A percentile compares a stretch with the other conserved stretches of the same genome.
Evolutionary conservation across 1,284 basidiomycete species (phyloP).

Genomic region (Stygiomarasmius scandens): DNA sequence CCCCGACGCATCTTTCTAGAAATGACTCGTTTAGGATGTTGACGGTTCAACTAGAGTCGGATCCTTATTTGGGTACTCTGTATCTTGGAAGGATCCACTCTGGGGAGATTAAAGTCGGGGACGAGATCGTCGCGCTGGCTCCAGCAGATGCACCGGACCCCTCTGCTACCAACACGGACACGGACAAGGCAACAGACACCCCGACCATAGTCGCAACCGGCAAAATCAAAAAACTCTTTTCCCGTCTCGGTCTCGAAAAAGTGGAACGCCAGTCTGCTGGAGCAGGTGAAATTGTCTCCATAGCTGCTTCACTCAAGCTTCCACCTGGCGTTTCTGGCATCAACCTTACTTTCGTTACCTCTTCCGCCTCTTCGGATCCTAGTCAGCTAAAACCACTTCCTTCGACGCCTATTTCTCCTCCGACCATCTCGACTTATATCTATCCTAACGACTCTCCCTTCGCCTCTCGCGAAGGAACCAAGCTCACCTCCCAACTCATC

Average conservation of each 20-base stretch:
- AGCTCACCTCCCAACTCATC: conserved; percentile 49
- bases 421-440: conserved; percentile 49
- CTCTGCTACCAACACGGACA: conserved; percentile 19
- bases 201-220: conserved; percentile 40
- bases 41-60: conserved; percentile 47
- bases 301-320: conserved; percentile 16
- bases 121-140: conserved; percentile 37
- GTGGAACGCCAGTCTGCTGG: conserved; percentile 42
- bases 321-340: conserved; percentile 36
- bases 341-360: conserved; percentile 12
- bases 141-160: background rate
- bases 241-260: conserved; percentile 40
- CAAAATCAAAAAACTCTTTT: conserved; percentile 47
- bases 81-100: conserved; percentile 49
- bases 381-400: conserved; percentile 14
- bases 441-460: conserved; percentile 49
- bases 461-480: conserved; percentile 44
- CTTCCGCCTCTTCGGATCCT: background rate
- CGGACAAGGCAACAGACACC: conserved; percentile 35
- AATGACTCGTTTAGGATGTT: conserved; percentile 48
- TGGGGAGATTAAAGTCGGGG: conserved; percentile 39
- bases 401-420: conserved; percentile 52
- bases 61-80: conserved; percentile 47
- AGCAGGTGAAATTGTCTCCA: conserved; percentile 49
- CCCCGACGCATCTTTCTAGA: conserved; percentile 40